These are phyloP conservation scores for Cinnamomum micranthum DNA, from an alignment of 164 flowering plant genomes.

Conservation along the genomic window DNA sequence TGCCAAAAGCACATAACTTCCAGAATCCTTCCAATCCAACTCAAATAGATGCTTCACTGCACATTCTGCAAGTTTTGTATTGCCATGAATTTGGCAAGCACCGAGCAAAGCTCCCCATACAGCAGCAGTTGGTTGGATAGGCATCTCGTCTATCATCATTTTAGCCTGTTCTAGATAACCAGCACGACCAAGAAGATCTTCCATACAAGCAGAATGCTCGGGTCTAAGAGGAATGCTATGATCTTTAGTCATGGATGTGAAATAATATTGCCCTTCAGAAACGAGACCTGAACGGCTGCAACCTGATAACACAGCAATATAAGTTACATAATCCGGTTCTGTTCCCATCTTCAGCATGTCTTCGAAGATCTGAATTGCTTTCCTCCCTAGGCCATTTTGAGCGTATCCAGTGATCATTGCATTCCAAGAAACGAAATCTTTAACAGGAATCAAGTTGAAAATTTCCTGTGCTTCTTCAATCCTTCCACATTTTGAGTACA, in stretches of 20 bases:
- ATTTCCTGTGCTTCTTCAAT: slow-evolving; percentile 32
- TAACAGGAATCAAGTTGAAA: slow-evolving; percentile 28
- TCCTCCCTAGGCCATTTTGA: slow-evolving; percentile 41
- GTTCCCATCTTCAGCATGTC: slow-evolving; percentile 29
- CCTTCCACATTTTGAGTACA: slow-evolving; percentile 49
- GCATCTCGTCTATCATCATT: slow-evolving; percentile 32
- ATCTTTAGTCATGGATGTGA: slow-evolving; percentile 35
- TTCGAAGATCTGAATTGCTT: slow-evolving; percentile 36
- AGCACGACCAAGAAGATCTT: slow-evolving; percentile 51
- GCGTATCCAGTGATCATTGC: slow-evolving; percentile 48
- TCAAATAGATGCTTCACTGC: slow-evolving; percentile 32
- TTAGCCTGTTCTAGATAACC: slow-evolving; percentile 44
- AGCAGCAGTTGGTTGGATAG: slow-evolving; percentile 34
- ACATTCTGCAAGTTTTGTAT: slow-evolving; percentile 33
- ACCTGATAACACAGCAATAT: slow-evolving; percentile 36
- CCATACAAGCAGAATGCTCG: slow-evolving; percentile 48
- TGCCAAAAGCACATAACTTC: slow-evolving; percentile 39
- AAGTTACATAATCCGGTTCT: slow-evolving; percentile 44
- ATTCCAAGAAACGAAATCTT: slow-evolving; percentile 53
- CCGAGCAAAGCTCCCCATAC: slow-evolving; percentile 51
- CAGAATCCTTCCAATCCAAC: slow-evolving; percentile 36
- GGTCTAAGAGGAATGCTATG: slow-evolving; percentile 26
- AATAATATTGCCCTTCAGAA: slow-evolving; percentile 31
- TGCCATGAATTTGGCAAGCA: slow-evolving; percentile 39
- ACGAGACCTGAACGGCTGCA: slow-evolving; percentile 50